Evolutionary conservation across 768 basidiomycete genomes (phyloP).

Genomic region (Scleroderma bovista): DNA sequence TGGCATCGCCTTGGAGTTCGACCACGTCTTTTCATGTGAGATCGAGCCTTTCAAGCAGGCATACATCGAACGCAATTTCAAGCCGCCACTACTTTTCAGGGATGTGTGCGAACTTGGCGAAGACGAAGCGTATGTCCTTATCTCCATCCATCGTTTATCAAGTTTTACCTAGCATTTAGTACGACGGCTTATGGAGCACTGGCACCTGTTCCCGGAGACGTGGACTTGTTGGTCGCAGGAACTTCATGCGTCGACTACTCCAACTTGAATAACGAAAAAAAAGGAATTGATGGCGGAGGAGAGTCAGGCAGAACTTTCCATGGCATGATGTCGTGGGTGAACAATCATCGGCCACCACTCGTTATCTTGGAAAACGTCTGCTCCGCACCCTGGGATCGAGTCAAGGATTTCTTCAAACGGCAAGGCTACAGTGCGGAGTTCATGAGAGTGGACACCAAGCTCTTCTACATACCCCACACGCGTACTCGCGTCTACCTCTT

Average conservation of each 20-base stretch:
- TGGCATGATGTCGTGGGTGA: constrained; percentile 93
- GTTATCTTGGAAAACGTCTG: constrained; percentile 95
- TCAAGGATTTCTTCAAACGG: constrained; percentile 69
- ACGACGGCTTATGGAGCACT: constrained; percentile 90
- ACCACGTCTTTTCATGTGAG: constrained; percentile 96
- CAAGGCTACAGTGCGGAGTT: constrained; percentile 71
- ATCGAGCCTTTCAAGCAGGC: constrained; percentile 98
- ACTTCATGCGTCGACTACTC: constrained; percentile 98
- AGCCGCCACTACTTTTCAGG: constrained; percentile 86
- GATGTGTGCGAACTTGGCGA: constrained; percentile 90
- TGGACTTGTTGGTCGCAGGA: constrained; percentile 87
- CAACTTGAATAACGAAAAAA: constrained; percentile 89
- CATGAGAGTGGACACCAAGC: constrained; percentile 75
- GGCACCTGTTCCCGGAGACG: constrained; percentile 82
- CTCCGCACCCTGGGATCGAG: constrained; percentile 78
- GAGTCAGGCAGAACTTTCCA: constrained; percentile 92
- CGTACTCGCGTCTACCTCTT: constrained; percentile 86
- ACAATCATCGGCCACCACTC: constrained; percentile 79
- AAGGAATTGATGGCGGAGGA: constrained; percentile 82
- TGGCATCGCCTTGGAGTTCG: constrained; percentile 59
- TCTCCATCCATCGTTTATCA: neutral
- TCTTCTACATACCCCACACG: constrained; percentile 93
- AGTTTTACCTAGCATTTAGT: constrained; percentile 34
- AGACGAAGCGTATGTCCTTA: constrained; percentile 58
- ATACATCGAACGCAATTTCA: constrained; percentile 95